phyloP scores from a whole-genome alignment of 1,139 yeast genomes.

The Hemisphaericaspora xylanilytica region DNA sequence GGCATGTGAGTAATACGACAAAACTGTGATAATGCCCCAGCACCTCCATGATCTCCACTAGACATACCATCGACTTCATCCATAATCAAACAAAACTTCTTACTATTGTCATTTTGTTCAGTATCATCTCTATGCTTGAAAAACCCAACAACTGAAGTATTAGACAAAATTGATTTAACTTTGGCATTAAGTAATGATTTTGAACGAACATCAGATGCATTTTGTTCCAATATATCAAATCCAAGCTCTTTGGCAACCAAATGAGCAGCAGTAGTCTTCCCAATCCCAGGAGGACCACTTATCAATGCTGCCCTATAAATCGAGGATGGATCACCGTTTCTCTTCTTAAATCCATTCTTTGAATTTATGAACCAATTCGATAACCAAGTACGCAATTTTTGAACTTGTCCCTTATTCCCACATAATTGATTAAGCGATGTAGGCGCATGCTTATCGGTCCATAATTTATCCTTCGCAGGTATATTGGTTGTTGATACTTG shows the following conservation, averaged over 20 bases:
- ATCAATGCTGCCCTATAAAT: conserved; percentile 77
- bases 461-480: conserved; percentile 57
- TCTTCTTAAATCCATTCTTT: conserved; percentile 52
- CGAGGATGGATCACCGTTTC: conserved; percentile 62
- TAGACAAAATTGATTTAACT: conserved; percentile 70
- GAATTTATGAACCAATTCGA: conserved; percentile 67
- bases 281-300: conserved; percentile 85
- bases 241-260: conserved; percentile 66
- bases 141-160: conserved; percentile 81
- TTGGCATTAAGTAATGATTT: conserved; percentile 68
- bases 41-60: conserved; percentile 98
- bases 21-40: conserved; percentile 87
- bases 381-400: conserved; percentile 69
- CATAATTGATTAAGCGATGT: conserved; percentile 70
- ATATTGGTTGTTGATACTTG: conserved; percentile 20
- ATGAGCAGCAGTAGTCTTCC: conserved; percentile 80
- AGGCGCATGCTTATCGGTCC: conserved; percentile 97
- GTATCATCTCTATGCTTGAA: conserved; percentile 45
- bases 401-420: conserved; percentile 82
- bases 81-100: conserved; percentile 77
- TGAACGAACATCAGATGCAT: conserved; percentile 88
- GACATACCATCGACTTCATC: conserved; percentile 99
- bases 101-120: conserved; percentile 21
- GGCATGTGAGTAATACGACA: conserved; percentile 88
- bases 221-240: conserved; percentile 70